A percentile compares a stretch with the other conserved stretches of the same genome.
These are phyloP conservation scores for Ambrosia artemisiifolia DNA, from an alignment of 129 eudicot genomes.

Conservation along the genomic window DNA sequence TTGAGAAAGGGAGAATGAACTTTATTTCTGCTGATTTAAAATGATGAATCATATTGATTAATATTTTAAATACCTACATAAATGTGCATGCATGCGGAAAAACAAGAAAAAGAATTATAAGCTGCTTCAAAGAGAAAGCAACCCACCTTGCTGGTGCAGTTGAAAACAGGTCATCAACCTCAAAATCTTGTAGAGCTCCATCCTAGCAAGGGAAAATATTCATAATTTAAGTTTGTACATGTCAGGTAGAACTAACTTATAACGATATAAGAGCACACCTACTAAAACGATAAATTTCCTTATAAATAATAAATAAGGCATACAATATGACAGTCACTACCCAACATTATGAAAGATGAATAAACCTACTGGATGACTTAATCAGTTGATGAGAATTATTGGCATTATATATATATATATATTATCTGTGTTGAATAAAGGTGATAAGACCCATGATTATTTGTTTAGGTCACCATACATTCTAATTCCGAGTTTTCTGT, in stretches of 20 bases:
- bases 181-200: slow-evolving; percentile 64
- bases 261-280: background rate
- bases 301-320: slow-evolving; percentile 1
- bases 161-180: slow-evolving; percentile 86
- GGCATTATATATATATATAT: background rate
- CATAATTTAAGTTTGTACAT: slow-evolving; percentile 5
- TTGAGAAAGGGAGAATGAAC: background rate
- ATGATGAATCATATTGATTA: slow-evolving; percentile 8
- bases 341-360: slow-evolving; percentile 5
- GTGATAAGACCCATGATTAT: background rate
- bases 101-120: slow-evolving; percentile 9
- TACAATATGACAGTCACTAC: slow-evolving; percentile 8
- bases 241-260: background rate
- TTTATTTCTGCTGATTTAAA: slow-evolving; percentile 1
- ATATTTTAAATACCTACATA: background rate
- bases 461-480: background rate
- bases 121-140: slow-evolving; percentile 16
- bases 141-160: slow-evolving; percentile 94
- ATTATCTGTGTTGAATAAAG: slow-evolving; percentile 2
- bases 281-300: background rate
- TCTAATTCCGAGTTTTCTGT: background rate
- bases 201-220: slow-evolving; percentile 54
- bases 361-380: background rate
- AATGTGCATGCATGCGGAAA: slow-evolving; percentile 2
- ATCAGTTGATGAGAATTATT: background rate